Conservation (phyloP, 2,329 filamentous ascomycete species). For the Uncinocarpus reesii region DNA sequence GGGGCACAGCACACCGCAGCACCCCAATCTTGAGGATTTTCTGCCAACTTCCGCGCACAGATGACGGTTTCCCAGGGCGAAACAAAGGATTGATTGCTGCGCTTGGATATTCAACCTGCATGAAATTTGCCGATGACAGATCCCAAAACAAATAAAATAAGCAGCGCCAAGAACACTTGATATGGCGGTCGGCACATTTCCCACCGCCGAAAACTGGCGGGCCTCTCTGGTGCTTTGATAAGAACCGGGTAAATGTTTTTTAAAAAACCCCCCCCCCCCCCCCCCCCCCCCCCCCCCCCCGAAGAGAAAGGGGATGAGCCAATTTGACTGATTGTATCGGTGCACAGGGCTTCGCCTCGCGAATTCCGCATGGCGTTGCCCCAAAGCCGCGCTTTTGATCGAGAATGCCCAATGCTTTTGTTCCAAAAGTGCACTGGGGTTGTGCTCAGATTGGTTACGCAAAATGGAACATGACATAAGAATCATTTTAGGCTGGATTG, state of each 20-base stretch:
- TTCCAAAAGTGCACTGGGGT: background rate
- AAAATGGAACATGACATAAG: constrained; percentile 6
- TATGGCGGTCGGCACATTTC: too few relatives aligned
- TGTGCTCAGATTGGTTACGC: constrained; percentile 5
- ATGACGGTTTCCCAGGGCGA: background rate
- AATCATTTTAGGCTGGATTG: constrained; percentile 2
- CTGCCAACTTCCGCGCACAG: background rate
- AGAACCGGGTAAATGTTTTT: too few relatives aligned
- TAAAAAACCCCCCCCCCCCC: too few relatives aligned
- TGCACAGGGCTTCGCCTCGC: background rate
- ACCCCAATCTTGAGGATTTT: background rate
- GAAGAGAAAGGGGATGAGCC: background rate
- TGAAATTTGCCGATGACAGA: background rate
- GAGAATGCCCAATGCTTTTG: background rate
- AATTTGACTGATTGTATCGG: background rate
- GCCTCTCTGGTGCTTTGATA: too few relatives aligned
- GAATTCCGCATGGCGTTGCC: background rate
- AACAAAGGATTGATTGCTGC: constrained; percentile 3
- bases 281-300: too few relatives aligned
- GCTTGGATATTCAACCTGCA: background rate
- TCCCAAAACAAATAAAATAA: background rate
- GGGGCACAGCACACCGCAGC: background rate
- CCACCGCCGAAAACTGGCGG: too few relatives aligned
- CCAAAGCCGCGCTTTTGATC: background rate
- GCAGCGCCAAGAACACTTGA: too few relatives aligned